phyloP scores from a whole-genome alignment of 2,329 filamentous ascomycete genomes.

The Clarireedia sp. region DNA sequence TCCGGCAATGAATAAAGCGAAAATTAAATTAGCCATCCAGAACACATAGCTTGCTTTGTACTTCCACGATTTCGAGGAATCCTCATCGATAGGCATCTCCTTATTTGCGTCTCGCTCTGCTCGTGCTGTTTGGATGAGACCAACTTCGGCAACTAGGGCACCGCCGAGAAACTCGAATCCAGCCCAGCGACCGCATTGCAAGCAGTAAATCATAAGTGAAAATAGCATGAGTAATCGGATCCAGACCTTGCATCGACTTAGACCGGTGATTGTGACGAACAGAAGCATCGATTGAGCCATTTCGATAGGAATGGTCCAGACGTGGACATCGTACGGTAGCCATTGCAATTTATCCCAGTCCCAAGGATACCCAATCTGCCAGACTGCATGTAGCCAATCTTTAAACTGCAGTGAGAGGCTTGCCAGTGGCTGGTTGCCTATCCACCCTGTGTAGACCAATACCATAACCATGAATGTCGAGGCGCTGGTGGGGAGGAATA shows the following conservation, averaged over 20 bases:
- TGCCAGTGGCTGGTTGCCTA: neutral
- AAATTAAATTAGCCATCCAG: conserved; percentile 22
- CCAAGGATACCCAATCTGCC: conserved; percentile 7
- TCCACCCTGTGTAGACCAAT: neutral
- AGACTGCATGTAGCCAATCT: conserved; percentile 8
- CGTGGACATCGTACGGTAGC: conserved; percentile 8
- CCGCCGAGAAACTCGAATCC: conserved; percentile 39
- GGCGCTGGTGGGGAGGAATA: conserved; percentile 34
- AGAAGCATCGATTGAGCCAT: conserved; percentile 26
- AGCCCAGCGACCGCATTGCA: conserved; percentile 22
- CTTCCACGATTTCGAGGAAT: conserved; percentile 1
- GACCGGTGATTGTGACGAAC: conserved; percentile 22
- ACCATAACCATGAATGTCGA: conserved; percentile 10
- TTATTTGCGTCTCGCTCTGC: conserved; percentile 12
- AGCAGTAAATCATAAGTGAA: conserved; percentile 21
- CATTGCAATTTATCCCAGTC: conserved; percentile 9
- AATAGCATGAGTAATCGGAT: conserved; percentile 20
- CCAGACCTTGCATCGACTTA: conserved; percentile 21
- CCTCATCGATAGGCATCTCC: neutral
- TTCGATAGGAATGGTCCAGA: conserved; percentile 29
- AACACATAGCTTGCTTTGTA: conserved; percentile 13
- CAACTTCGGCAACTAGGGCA: conserved; percentile 38
- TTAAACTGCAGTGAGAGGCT: neutral
- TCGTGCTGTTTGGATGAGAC: conserved; percentile 29
- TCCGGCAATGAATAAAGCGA: conserved; percentile 25